Percentiles rank a stretch among this genome's conserved stretches.
Evolutionary conservation across 306 rosid species (phyloP).

Genomic region (Prunus davidiana): DNA sequence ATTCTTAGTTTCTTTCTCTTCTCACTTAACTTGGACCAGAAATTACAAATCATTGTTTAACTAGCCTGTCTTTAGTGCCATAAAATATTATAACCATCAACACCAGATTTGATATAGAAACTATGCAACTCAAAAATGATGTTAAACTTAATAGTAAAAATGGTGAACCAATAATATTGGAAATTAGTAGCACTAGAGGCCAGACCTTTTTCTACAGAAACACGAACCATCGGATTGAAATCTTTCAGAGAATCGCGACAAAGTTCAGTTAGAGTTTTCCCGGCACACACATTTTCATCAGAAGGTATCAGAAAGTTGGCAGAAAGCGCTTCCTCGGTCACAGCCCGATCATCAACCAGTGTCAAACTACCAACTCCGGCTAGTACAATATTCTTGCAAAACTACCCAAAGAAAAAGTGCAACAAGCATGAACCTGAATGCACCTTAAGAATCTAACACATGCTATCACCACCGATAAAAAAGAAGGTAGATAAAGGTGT

Average conservation of each 20-base stretch:
- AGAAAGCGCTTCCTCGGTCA: constrained; percentile 53
- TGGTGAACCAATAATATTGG: not conserved
- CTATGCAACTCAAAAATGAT: not conserved
- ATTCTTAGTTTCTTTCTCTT: not conserved
- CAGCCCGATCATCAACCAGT: constrained; percentile 74
- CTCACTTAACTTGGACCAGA: not conserved
- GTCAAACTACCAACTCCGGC: constrained; percentile 98
- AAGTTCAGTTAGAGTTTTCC: constrained; percentile 76
- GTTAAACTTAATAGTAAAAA: not conserved
- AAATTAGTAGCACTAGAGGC: constrained; percentile 7
- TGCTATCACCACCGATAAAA: not conserved
- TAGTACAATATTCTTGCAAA: constrained; percentile 92
- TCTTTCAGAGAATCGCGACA: constrained; percentile 90
- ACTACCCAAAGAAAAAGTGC: constrained; percentile 38
- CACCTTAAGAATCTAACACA: not conserved
- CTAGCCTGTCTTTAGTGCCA: not conserved
- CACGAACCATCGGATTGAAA: constrained; percentile 96
- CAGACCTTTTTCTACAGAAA: constrained; percentile 74
- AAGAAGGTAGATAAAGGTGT: not conserved
- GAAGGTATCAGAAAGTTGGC: constrained; percentile 78
- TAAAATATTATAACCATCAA: not conserved
- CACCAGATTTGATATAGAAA: not conserved
- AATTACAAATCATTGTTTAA: not conserved
- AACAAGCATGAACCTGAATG: not conserved
- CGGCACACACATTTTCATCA: constrained; percentile 62